phyloP scores from a whole-genome alignment of 2,329 filamentous ascomycete species.

The Grosmannia serpens region DNA sequence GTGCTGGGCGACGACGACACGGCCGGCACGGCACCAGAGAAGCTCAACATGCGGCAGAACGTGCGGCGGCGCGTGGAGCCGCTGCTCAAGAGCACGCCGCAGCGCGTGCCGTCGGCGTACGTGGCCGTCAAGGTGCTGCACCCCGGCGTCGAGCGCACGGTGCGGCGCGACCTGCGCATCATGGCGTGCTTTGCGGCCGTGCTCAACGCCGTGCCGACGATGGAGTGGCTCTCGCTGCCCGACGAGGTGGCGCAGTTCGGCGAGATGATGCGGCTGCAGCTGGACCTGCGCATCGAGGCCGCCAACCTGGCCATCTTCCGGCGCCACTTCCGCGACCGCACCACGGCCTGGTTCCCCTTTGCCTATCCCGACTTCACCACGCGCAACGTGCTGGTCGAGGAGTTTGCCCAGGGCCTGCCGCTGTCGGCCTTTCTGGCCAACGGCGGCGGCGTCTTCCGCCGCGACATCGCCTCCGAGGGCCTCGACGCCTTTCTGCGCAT shows the following conservation, averaged over 20 bases:
- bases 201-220: slow-evolving; percentile 81
- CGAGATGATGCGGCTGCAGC: slow-evolving; percentile 96
- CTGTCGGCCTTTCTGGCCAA: slow-evolving; percentile 82
- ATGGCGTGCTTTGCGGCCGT: slow-evolving; percentile 83
- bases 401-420: slow-evolving; percentile 91
- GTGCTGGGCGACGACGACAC: slow-evolving; percentile 47
- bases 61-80: slow-evolving; percentile 74
- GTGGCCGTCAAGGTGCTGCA: slow-evolving; percentile 96
- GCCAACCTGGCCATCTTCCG: slow-evolving; percentile 83
- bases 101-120: slow-evolving; percentile 77
- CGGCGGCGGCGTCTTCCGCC: slow-evolving; percentile 83
- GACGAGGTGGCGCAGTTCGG: slow-evolving; percentile 92
- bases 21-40: neutral
- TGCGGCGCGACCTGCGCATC: slow-evolving; percentile 82
- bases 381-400: slow-evolving; percentile 82
- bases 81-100: slow-evolving; percentile 75
- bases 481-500: slow-evolving; percentile 93
- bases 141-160: slow-evolving; percentile 77
- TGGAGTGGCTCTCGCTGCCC: slow-evolving; percentile 93
- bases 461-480: slow-evolving; percentile 89
- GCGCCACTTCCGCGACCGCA: slow-evolving; percentile 76
- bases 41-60: slow-evolving; percentile 44
- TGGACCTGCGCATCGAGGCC: slow-evolving; percentile 89
- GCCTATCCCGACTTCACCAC: slow-evolving; percentile 90
- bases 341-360: slow-evolving; percentile 93